Evolutionary conservation across 2,329 filamentous ascomycete genomes (phyloP), one percentile per base, ranked within the genome.

Genomic region (Fusarium virguliforme): DNA sequence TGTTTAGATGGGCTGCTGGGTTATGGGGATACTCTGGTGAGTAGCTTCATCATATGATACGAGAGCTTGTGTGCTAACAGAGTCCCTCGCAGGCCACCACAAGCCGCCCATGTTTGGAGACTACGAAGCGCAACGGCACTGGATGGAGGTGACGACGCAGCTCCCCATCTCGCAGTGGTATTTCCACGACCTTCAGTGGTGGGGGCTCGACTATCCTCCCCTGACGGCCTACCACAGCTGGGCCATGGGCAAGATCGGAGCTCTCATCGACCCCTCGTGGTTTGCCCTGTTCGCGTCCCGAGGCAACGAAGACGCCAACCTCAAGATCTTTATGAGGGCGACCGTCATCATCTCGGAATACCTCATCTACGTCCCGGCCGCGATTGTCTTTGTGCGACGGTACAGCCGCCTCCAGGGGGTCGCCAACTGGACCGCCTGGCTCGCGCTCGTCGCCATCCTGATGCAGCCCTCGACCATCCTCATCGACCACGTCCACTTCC

Each of bases 211-310:
- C 83, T 99, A 99, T 80, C 96, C 96, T 62, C 96, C 96, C 58
- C 88, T 99, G 82, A 99, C 96, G 59, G 97, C 96, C 57, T 99
- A 99, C 83, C 96, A 99, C 82, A 98, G 95, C 84, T 98, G 95
- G 95, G 78, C 96, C n/a, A 84, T 97, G 67, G 96, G 96, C 70
- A 92, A 92, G 81, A 88, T 98, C 85, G 96, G 96, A 56, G 87
- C 89, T 58, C 80, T 91, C 38, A 92, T 98, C 79, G 86, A 97
- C 71, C 90, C 93, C 1, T 82, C 89, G 8, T 99, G 96, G 96
- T 99, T 98, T 79, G 91, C 90, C 10, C 88, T 99, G 13, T 89
- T 93, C 78, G 87, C 88, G 4, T 98, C 95, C 13, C 92, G 95
- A 61, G 95, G 94, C 54, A 86, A 91, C 37, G 93, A 98, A 72